Evolutionary conservation across 2,329 filamentous ascomycete genomes (phyloP).

Genomic region (Ophiobolus disseminans): DNA sequence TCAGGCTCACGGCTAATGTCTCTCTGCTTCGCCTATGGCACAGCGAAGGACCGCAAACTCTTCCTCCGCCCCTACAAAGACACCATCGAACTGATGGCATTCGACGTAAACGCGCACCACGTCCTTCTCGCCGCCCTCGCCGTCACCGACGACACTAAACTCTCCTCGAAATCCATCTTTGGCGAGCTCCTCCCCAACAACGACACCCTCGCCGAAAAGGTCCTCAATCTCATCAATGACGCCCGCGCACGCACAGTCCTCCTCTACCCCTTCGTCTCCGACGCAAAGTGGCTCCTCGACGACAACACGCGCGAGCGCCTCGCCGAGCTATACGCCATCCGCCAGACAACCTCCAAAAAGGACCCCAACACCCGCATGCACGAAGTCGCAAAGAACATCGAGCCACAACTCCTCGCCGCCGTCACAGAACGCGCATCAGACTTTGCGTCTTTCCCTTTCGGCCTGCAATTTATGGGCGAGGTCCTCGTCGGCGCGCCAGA

Average conservation of each 20-base stretch:
- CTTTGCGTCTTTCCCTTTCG: slow-evolving; percentile 78
- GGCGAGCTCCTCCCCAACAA: slow-evolving; percentile 73
- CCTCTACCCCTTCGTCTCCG: slow-evolving; percentile 78
- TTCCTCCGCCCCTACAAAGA: slow-evolving; percentile 91
- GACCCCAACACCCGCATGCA: slow-evolving; percentile 76
- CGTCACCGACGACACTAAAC: slow-evolving; percentile 91
- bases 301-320: slow-evolving; percentile 73
- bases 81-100: slow-evolving; percentile 83
- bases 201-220: slow-evolving; percentile 65
- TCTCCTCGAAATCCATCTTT: slow-evolving; percentile 85
- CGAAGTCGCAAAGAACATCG: slow-evolving; percentile 78
- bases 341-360: slow-evolving; percentile 90
- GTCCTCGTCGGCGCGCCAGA: slow-evolving; percentile 78
- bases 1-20: slow-evolving; percentile 84
- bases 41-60: slow-evolving; percentile 89
- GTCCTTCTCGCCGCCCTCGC: slow-evolving; percentile 88
- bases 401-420: slow-evolving; percentile 75
- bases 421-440: slow-evolving; percentile 72
- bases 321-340: slow-evolving; percentile 77
- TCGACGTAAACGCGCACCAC: slow-evolving; percentile 77
- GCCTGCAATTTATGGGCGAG: slow-evolving; percentile 85
- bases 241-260: slow-evolving; percentile 70
- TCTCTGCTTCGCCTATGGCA: slow-evolving; percentile 81
- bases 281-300: slow-evolving; percentile 67
- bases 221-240: slow-evolving; percentile 70